Conservation (phyloP, 768 basidiomycete genomes). For the Amanita pseudoporphyria region DNA sequence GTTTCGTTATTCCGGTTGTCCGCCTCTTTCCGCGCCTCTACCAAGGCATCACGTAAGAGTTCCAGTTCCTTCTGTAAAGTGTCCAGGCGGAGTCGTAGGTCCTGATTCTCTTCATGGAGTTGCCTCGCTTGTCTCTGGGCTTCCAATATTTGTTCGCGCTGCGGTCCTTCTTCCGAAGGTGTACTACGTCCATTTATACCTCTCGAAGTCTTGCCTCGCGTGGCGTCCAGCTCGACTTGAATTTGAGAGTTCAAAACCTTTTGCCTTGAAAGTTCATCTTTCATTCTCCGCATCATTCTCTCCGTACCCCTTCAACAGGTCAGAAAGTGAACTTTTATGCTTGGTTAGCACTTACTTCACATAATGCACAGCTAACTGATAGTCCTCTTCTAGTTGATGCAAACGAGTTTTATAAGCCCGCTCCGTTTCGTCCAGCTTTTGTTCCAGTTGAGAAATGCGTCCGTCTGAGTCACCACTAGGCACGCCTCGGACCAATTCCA, state of each 20-base stretch:
- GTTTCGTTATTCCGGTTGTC: conserved; percentile 69
- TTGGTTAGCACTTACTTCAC: conserved; percentile 65
- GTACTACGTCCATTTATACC: conserved; percentile 68
- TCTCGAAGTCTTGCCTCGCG: conserved; percentile 50
- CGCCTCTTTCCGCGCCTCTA: conserved; percentile 67
- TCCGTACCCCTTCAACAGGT: conserved; percentile 70
- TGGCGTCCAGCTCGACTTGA: conserved; percentile 73
- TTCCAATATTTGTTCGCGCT: conserved; percentile 67
- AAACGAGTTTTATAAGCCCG: conserved; percentile 68
- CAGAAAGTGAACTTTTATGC: neutral
- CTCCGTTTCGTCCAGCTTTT: conserved; percentile 72
- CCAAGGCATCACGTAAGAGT: conserved; percentile 56
- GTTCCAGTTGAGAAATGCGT: conserved; percentile 58
- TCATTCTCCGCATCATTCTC: conserved; percentile 95
- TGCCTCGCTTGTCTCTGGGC: conserved; percentile 70
- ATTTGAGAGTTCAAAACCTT: conserved; percentile 72
- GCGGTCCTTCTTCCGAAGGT: conserved; percentile 69
- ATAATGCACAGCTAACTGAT: conserved; percentile 93
- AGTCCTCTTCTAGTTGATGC: conserved; percentile 89
- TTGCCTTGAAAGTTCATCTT: conserved; percentile 89
- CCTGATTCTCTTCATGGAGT: conserved; percentile 65
- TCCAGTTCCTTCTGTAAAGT: conserved; percentile 69
- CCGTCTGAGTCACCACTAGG: conserved; percentile 31
- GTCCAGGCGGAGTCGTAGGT: conserved; percentile 64
- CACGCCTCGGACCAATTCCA: conserved; percentile 50